Percentiles rank a stretch among this genome's conserved stretches.
These are phyloP conservation scores for Wickerhamiella slavikovae DNA, from an alignment of 805 yeast species.

Conservation along the genomic window DNA sequence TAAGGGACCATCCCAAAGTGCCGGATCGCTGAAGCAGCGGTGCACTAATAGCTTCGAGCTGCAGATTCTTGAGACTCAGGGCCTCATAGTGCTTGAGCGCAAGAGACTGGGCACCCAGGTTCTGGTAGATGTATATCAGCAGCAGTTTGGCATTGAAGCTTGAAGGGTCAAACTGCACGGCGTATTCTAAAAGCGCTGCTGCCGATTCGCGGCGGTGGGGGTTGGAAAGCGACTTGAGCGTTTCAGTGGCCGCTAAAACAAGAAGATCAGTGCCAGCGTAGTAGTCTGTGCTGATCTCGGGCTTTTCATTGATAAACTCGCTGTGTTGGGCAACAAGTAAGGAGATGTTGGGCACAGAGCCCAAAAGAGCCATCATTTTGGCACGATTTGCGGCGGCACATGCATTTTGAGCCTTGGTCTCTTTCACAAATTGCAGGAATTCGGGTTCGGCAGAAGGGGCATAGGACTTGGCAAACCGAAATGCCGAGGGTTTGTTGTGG, in stretches of 20 bases:
- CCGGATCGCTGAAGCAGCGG: constrained; percentile 30
- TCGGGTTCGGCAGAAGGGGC: constrained; percentile 4
- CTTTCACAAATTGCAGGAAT: constrained; percentile 10
- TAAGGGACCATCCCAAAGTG: constrained; percentile 21
- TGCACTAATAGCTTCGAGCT: constrained; percentile 43
- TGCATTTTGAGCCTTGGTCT: constrained; percentile 8
- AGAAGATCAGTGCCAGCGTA: constrained; percentile 49
- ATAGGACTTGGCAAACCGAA: constrained; percentile 31
- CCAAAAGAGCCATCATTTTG: constrained; percentile 27
- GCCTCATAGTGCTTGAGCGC: constrained; percentile 32
- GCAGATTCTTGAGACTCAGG: constrained; percentile 52
- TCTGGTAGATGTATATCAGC: constrained; percentile 42
- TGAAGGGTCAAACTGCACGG: constrained; percentile 35
- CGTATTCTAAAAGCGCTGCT: constrained; percentile 36
- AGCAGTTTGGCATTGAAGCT: constrained; percentile 56
- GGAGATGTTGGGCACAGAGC: constrained; percentile 11
- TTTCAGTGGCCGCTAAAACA: constrained; percentile 29
- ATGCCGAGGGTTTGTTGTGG: constrained; percentile 44
- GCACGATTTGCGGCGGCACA: constrained; percentile 21
- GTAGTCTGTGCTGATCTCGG: constrained; percentile 36
- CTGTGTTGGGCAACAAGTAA: constrained; percentile 23
- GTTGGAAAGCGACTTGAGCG: constrained; percentile 8
- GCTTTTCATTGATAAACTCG: constrained; percentile 17
- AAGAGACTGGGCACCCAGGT: constrained; percentile 31
- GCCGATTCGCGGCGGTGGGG: constrained; percentile 17